These are phyloP conservation scores for Umbilicaria muhlenbergii DNA, from an alignment of 495 filamentous ascomycete species.

Conservation along the genomic window DNA sequence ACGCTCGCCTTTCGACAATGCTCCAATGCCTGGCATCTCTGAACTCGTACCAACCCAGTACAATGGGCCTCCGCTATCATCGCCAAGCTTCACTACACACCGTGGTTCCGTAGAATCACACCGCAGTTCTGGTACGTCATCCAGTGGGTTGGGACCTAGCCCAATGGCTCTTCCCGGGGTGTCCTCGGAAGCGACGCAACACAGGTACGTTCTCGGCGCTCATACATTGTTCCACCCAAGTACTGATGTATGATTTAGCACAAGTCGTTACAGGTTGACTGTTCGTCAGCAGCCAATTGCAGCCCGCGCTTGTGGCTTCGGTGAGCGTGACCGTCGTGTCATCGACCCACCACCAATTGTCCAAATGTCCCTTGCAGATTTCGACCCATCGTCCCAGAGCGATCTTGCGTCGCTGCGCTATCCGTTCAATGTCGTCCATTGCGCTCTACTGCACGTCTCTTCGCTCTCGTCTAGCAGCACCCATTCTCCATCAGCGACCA, in stretches of 20 bases:
- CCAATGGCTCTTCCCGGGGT: neutral
- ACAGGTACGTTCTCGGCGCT: neutral
- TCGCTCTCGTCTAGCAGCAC: constrained; percentile 16
- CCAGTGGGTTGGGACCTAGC: constrained; percentile 4
- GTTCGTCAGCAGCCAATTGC: constrained; percentile 85
- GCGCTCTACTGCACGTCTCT: constrained; percentile 34
- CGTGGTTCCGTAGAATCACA: constrained; percentile 7
- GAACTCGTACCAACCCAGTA: constrained; percentile 1
- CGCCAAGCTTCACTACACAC: neutral
- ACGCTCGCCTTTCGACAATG: constrained; percentile 8
- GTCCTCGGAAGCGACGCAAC: neutral
- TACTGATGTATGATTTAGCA: constrained; percentile 8
- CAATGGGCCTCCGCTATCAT: too few relatives aligned
- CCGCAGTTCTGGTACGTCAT: constrained; percentile 7
- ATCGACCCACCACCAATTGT: constrained; percentile 94
- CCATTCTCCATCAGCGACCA: constrained; percentile 27
- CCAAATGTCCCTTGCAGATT: constrained; percentile 62
- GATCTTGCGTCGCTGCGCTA: constrained; percentile 49
- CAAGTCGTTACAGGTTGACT: constrained; percentile 38
- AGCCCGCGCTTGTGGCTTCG: constrained; percentile 85
- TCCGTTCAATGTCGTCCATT: constrained; percentile 72
- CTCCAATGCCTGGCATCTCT: constrained; percentile 1
- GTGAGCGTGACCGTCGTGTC: constrained; percentile 81
- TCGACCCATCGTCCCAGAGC: constrained; percentile 30
- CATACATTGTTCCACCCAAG: neutral